Evolutionary conservation across 495 filamentous ascomycete species (phyloP).

Genomic region (Lindgomyces ingoldianus): DNA sequence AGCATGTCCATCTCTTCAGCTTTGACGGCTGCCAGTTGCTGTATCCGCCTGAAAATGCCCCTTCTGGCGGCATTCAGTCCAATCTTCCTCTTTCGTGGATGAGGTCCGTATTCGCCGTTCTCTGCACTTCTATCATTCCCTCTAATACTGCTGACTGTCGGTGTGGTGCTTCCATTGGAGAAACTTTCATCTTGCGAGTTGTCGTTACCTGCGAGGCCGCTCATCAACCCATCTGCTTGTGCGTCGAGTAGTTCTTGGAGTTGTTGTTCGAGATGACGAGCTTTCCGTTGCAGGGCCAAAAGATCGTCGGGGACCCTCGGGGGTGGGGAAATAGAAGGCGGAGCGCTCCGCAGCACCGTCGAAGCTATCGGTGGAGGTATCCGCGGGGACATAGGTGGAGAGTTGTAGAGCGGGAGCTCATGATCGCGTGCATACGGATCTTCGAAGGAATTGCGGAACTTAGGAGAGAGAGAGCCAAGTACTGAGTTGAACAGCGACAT

Average conservation of each 20-base stretch:
- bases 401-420: slow-evolving; percentile 25
- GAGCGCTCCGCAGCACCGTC: slow-evolving; percentile 23
- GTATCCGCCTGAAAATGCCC: slow-evolving; percentile 70
- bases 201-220: slow-evolving; percentile 48
- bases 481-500: slow-evolving; percentile 34
- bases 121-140: slow-evolving; percentile 35
- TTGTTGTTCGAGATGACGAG: slow-evolving; percentile 67
- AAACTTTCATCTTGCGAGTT: slow-evolving; percentile 43
- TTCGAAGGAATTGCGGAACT: slow-evolving; percentile 28
- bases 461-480: slow-evolving; percentile 29
- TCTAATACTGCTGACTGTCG: slow-evolving; percentile 46
- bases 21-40: slow-evolving; percentile 69
- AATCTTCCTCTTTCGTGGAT: slow-evolving; percentile 59
- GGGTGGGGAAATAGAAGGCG: slow-evolving; percentile 12
- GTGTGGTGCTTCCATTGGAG: slow-evolving; percentile 55
- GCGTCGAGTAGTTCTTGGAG: slow-evolving; percentile 82
- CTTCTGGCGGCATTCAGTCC: slow-evolving; percentile 67
- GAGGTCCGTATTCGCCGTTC: slow-evolving; percentile 44
- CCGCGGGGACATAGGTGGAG: slow-evolving; percentile 9
- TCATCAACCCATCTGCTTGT: slow-evolving; percentile 72
- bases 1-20: slow-evolving; percentile 68
- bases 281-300: slow-evolving; percentile 52
- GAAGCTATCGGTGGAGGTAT: slow-evolving; percentile 33
- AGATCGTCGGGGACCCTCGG: slow-evolving; percentile 39
- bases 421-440: slow-evolving; percentile 22